A percentile compares a stretch with the other conserved stretches of the same genome.
Conservation (phyloP, 2,329 filamentous ascomycete genomes). For the Trichophyton schoenleinii region DNA sequence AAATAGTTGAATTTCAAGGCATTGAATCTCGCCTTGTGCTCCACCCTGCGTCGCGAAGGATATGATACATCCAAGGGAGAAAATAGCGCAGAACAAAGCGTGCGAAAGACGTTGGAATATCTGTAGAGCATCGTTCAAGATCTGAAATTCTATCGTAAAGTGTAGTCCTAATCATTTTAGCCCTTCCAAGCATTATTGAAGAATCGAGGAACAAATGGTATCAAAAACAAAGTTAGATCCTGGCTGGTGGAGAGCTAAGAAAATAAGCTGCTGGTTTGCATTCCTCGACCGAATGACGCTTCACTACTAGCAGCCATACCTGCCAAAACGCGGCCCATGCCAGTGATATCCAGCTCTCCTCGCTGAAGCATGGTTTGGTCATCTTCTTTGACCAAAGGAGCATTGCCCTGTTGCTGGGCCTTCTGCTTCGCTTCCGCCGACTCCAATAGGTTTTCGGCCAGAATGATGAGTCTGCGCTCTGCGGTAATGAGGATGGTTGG, state of each 20-base stretch:
- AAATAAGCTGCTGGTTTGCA: not conserved
- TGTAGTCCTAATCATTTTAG: not conserved
- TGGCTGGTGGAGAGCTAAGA: not conserved
- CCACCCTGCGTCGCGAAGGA: conserved; percentile 40
- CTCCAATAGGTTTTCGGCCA: conserved; percentile 22
- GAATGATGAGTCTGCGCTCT: conserved; percentile 30
- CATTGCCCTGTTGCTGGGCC: not conserved
- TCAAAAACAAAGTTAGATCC: not conserved
- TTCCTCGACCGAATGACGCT: conserved; percentile 22
- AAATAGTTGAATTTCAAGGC: conserved; percentile 33
- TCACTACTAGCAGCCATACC: conserved; percentile 27
- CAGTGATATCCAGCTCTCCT: conserved; percentile 36
- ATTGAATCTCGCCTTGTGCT: conserved; percentile 40
- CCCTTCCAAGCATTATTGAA: not conserved
- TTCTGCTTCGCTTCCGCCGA: conserved; percentile 12
- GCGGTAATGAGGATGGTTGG: conserved; percentile 29
- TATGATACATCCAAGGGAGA: not conserved
- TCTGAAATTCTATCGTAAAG: not conserved
- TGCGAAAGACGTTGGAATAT: not conserved
- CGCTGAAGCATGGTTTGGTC: conserved; percentile 22
- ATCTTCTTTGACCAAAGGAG: not conserved
- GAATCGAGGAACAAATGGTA: not conserved
- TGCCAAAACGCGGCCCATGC: conserved; percentile 36
- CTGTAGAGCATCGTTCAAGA: not conserved
- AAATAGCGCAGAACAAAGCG: not conserved